phyloP scores from a whole-genome alignment of 2,329 filamentous ascomycete species.

The Whalleya microplaca region DNA sequence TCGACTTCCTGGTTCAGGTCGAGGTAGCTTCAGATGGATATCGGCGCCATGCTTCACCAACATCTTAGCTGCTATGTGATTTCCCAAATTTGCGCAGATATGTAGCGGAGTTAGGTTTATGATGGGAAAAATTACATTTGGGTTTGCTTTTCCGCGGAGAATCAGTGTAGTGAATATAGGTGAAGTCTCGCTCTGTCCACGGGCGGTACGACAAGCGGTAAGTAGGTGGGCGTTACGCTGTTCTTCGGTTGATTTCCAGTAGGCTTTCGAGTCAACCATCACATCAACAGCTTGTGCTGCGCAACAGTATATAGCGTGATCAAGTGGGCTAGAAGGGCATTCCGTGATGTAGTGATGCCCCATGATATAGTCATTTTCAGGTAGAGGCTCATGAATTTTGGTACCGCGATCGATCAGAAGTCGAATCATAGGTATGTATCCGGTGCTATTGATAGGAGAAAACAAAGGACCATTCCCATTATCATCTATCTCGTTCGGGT shows the following conservation, averaged over 20 bases:
- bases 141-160: neutral
- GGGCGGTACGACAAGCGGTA: neutral
- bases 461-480: neutral
- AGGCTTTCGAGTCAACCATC: slow-evolving; percentile 14
- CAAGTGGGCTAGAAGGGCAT: slow-evolving; percentile 9
- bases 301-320: slow-evolving; percentile 13
- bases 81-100: too few relatives aligned
- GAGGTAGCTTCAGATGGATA: slow-evolving; percentile 15
- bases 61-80: too few relatives aligned
- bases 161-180: slow-evolving; percentile 6
- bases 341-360: neutral
- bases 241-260: slow-evolving; percentile 10
- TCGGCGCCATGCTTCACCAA: neutral
- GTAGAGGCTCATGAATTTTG: slow-evolving; percentile 15
- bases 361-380: neutral
- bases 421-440: slow-evolving; percentile 2
- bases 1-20: neutral
- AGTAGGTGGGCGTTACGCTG: slow-evolving; percentile 16
- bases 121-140: neutral
- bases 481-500: slow-evolving; percentile 19
- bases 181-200: neutral
- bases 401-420: slow-evolving; percentile 25
- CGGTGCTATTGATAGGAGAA: slow-evolving; percentile 1
- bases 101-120: neutral
- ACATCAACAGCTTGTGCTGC: neutral